These are phyloP conservation scores for Lactuca saligna DNA, from an alignment of 129 eudicot species.

Conservation along the genomic window DNA sequence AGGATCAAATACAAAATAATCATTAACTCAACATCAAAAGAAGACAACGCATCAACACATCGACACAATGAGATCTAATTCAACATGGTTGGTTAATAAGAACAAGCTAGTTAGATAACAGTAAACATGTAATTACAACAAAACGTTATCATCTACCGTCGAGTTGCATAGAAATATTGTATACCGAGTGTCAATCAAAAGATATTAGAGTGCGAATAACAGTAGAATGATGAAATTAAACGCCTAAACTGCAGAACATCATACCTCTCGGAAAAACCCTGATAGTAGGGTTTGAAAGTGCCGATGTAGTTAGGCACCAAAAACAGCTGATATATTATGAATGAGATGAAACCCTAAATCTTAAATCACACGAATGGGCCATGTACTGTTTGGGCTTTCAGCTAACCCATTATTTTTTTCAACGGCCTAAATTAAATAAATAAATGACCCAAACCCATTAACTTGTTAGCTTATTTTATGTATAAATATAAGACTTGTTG, in stretches of 20 bases:
- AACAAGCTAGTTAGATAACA: neutral
- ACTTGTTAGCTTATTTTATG: neutral
- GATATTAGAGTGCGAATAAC: neutral
- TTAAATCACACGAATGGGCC: slow-evolving; percentile 14
- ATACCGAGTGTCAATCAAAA: neutral
- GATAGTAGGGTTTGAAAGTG: slow-evolving; percentile 33
- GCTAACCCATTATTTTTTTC: neutral
- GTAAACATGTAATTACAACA: neutral
- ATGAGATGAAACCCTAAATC: slow-evolving; percentile 30
- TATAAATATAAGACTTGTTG: too few relatives aligned
- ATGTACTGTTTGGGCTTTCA: neutral
- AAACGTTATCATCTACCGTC: neutral
- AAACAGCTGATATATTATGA: slow-evolving; percentile 12
- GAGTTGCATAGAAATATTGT: neutral
- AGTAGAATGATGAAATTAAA: neutral
- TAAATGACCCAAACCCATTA: neutral
- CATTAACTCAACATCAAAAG: neutral
- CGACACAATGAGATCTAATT: neutral
- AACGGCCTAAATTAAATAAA: neutral
- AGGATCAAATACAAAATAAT: slow-evolving; percentile 5
- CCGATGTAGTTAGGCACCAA: slow-evolving; percentile 8
- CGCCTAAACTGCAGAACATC: slow-evolving; percentile 2
- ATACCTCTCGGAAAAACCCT: slow-evolving; percentile 37
- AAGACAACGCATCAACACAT: neutral
- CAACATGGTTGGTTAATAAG: neutral